A percentile compares a stretch with the other conserved stretches of the same genome.
Conservation (phyloP, 257 asterid genomes). For the Solanum pimpinellifolium region DNA sequence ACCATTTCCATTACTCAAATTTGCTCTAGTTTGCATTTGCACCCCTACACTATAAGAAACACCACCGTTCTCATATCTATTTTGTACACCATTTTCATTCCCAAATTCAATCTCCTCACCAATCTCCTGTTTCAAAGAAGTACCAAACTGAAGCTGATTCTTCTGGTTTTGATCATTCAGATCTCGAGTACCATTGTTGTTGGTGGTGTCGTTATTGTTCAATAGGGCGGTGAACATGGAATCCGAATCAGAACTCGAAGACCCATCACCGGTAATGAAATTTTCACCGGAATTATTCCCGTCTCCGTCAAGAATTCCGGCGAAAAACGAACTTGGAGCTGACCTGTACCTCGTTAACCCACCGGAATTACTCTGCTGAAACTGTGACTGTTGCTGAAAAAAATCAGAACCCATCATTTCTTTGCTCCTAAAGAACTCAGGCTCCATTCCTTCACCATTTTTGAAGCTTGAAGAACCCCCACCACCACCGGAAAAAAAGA, state of each 20-base stretch:
- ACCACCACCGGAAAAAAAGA: constrained; percentile 8
- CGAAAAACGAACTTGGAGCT: constrained; percentile 73
- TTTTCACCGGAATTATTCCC: neutral
- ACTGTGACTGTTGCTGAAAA: constrained; percentile 11
- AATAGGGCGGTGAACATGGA: neutral
- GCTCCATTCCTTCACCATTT: neutral
- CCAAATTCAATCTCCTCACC: constrained; percentile 27
- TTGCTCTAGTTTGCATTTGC: constrained; percentile 8
- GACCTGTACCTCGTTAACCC: constrained; percentile 59
- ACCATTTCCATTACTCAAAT: constrained; percentile 12
- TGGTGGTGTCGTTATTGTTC: neutral
- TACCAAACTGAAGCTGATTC: constrained; percentile 10
- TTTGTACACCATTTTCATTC: constrained; percentile 16
- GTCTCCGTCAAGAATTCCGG: constrained; percentile 32
- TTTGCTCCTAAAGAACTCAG: constrained; percentile 22
- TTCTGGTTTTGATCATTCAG: constrained; percentile 10
- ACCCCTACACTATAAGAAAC: constrained; percentile 31
- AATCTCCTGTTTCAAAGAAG: constrained; percentile 36
- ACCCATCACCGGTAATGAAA: neutral
- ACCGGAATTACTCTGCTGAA: constrained; percentile 10
- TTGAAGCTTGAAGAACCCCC: constrained; percentile 10
- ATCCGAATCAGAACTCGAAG: constrained; percentile 5
- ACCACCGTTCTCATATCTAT: constrained; percentile 4
- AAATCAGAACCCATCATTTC: constrained; percentile 23
- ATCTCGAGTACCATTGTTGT: constrained; percentile 18